Base-by-base conservation (phyloP, 805 yeast species). In the Ascoidea rubescens region DNA sequence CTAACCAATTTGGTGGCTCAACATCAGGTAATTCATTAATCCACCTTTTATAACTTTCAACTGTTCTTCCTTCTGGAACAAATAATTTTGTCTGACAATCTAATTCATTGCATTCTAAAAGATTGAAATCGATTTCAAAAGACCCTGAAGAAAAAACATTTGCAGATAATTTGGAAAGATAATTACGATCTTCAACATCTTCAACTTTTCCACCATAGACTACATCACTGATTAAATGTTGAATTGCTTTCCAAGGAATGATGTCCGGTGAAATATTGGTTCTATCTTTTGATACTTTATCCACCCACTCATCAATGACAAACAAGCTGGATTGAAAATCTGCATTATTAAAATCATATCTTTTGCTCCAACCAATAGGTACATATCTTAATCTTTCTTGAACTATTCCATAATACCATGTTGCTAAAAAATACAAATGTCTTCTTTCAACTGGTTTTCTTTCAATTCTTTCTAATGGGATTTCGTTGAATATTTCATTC, bases 331-430 rank as follows among this genome's bases (percentile, higher is more conserved):
- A 70, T 8, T 67, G 65, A 51, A 82, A 73, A 61, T 90, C 96
- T n/a, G 80, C 65, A 53, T 85, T 87, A 60, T 77, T 85, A 58
- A 89, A 77, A 54, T 85, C 95, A 60, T 87, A 83, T 7, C 57
- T 60, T 56, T 75, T 74, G 1, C 66, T 58, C 65, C 86, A 85
- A 1, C 91, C 87, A 2, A 76, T 61, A 0, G 91, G 88, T 0
- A 71, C 72, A 56, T 73, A 82, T 48, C 84, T 69, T 50, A 77
- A 62, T 51, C 87, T 64, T 54, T 80, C 88, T 43, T 71, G 71
- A 3, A 87, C 60, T 0, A 84, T 60, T 0, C 85, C 72, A 60
- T 87, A 95, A 55, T 75, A 74, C 95, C 95, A 87, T 0, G 79
- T 71, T 5, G 85, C 57, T 31, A 83, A 62, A 57, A 82, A 78